Conservation (phyloP, 2,329 filamentous ascomycete genomes). For the Madurella fahalii region DNA sequence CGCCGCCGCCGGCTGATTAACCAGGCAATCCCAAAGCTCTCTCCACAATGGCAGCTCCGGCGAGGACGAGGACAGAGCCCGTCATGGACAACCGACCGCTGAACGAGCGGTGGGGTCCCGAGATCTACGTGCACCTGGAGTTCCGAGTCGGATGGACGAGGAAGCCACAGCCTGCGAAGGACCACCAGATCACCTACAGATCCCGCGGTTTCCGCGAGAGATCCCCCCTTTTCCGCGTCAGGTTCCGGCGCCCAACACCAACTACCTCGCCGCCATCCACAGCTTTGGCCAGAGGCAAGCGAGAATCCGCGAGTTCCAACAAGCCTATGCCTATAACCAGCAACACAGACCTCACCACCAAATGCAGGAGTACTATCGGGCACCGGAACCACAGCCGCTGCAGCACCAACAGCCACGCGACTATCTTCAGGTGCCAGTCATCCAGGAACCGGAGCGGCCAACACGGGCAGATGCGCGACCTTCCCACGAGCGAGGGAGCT, state of each 20-base stretch:
- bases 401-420: slow-evolving; percentile 10
- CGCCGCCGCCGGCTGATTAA: background rate
- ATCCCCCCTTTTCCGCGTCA: slow-evolving; percentile 43
- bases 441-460: slow-evolving; percentile 23
- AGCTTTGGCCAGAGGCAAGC: slow-evolving; percentile 27
- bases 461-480: slow-evolving; percentile 28
- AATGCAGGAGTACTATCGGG: slow-evolving; percentile 28
- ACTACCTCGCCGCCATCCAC: slow-evolving; percentile 36
- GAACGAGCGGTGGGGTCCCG: slow-evolving; percentile 31
- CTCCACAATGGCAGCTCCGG: background rate
- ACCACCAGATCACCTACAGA: slow-evolving; percentile 44
- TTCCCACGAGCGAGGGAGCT: slow-evolving; percentile 44
- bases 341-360: slow-evolving; percentile 18
- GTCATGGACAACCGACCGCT: slow-evolving; percentile 13
- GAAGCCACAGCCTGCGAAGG: slow-evolving; percentile 36
- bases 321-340: slow-evolving; percentile 12
- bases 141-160: slow-evolving; percentile 50
- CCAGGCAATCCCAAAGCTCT: background rate
- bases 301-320: slow-evolving; percentile 24
- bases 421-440: slow-evolving; percentile 14
- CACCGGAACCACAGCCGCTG: background rate
- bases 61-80: slow-evolving; percentile 2
- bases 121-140: slow-evolving; percentile 49
- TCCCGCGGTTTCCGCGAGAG: slow-evolving; percentile 44
- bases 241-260: slow-evolving; percentile 42